Evolutionary conservation across 2,329 filamentous ascomycete species (phyloP), one percentile per base, ranked within the genome.

Genomic region (Fusarium xyrophilum): DNA sequence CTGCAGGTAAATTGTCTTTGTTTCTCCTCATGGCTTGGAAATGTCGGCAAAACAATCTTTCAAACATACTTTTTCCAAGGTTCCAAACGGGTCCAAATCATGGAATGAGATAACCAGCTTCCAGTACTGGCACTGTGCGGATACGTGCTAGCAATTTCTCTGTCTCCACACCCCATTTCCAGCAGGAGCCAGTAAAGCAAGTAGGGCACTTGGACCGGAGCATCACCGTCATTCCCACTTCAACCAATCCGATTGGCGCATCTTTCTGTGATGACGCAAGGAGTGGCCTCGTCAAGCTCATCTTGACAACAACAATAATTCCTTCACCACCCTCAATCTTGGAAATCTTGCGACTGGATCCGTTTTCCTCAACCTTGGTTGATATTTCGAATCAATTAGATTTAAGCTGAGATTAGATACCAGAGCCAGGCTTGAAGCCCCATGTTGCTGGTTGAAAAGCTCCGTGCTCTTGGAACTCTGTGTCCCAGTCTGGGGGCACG

Each of bases 261-360:
- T 63, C 60, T 55, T 63, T 62, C 59, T 56, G 54, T 53, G 72
- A 74, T 74, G 72, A 74, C 72, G 72, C 72, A 74, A 65, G 63
- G 56, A 66, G 39, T 48, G 60, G 57, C 61, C 70, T 56, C 51
- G 57, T 68, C 67, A 46, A 68, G 32, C 59, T 55, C 59, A 57
- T 48, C 38, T 36, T 46, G 57, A 60, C 62, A 50, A 51, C 61
- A 46, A 54, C 60, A 58, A 54, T 56, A 60, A 68, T 55, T 57
- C 58, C 46, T 55, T 67, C 67, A 67, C 36, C 56, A 57, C 38
- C 55, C 50, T 60, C 56, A 57, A 32, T 63, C 53, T 65, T 43
- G 58, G 53, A 56, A 51, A 60, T 42, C 48, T 36, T n/a, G 33
- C 47, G 30, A 46, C 40, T 57, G 47, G 25, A 48, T 51, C 64